Conservation (phyloP, 352 stramenopile species). For the Blastocystis sp. region DNA sequence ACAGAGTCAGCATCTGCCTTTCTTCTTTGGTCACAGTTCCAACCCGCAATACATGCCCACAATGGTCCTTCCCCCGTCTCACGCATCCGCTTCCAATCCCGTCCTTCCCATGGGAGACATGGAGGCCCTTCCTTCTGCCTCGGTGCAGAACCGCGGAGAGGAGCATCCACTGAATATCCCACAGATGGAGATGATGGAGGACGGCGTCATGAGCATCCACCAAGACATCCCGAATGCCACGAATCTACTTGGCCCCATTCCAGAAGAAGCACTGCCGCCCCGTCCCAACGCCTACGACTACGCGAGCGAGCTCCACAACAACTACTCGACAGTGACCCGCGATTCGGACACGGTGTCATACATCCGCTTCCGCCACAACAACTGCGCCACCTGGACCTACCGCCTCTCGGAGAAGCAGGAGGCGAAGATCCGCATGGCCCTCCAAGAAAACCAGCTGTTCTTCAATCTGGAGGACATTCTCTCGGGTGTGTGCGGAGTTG, state of each 20-base stretch:
- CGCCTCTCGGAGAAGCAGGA: slow-evolving; percentile 6
- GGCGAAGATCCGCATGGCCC: slow-evolving; percentile 32
- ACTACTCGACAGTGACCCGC: background rate
- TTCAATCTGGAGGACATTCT: slow-evolving; percentile 54
- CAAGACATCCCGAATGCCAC: background rate
- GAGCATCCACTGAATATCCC: slow-evolving; percentile 1
- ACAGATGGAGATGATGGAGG: slow-evolving; percentile 61
- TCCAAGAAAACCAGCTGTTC: slow-evolving; percentile 53
- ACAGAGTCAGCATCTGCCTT: slow-evolving; percentile 4
- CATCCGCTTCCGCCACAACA: slow-evolving; percentile 9
- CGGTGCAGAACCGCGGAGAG: background rate
- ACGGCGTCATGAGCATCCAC: slow-evolving; percentile 1
- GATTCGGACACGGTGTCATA: background rate
- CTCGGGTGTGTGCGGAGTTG: background rate
- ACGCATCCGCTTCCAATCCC: background rate
- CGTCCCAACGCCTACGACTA: slow-evolving; percentile 19
- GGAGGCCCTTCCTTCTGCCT: background rate
- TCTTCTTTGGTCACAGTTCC: slow-evolving; percentile 21
- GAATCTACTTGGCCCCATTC: background rate
- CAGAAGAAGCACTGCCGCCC: background rate
- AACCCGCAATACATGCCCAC: slow-evolving; percentile 18
- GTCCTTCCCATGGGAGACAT: background rate
- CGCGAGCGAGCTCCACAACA: slow-evolving; percentile 9
- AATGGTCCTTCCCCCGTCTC: slow-evolving; percentile 11
- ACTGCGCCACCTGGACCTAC: slow-evolving; percentile 29